These are phyloP conservation scores for Chaetomiaceae sp. DNA, from an alignment of 2,329 filamentous ascomycete genomes.

Conservation along the genomic window DNA sequence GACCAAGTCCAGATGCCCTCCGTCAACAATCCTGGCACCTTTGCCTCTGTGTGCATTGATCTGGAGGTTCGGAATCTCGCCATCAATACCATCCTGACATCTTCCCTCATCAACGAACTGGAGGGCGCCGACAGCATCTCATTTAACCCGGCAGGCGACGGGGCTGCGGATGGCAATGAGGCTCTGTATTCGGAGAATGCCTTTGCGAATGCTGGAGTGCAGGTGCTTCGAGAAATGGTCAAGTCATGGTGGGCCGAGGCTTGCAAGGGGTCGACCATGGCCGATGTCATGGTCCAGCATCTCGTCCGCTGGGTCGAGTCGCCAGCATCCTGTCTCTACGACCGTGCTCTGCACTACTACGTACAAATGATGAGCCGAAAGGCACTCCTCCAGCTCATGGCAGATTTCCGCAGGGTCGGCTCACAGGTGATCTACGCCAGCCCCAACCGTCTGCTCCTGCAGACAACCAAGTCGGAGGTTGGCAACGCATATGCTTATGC, in stretches of 20 bases:
- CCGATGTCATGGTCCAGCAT: conserved; percentile 95
- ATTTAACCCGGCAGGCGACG: conserved; percentile 71
- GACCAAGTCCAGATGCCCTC: conserved; percentile 89
- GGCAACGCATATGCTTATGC: conserved; percentile 96
- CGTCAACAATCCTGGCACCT: conserved; percentile 89
- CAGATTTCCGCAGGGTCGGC: conserved; percentile 89
- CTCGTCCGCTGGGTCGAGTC: conserved; percentile 96
- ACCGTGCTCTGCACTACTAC: conserved; percentile 90
- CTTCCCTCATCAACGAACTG: conserved; percentile 91
- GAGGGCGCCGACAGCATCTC: conserved; percentile 85
- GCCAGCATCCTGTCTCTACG: conserved; percentile 90
- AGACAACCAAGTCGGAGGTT: conserved; percentile 95
- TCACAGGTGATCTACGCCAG: conserved; percentile 95
- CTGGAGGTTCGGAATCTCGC: conserved; percentile 88
- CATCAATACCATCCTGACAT: conserved; percentile 96
- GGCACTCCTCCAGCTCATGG: conserved; percentile 94
- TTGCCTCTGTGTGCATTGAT: conserved; percentile 94
- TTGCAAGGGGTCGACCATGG: conserved; percentile 85
- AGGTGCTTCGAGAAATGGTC: conserved; percentile 94
- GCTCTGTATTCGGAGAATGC: conserved; percentile 80
- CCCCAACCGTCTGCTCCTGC: conserved; percentile 80
- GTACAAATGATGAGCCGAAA: conserved; percentile 99
- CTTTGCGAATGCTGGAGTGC: conserved; percentile 86
- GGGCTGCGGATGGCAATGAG: conserved; percentile 58
- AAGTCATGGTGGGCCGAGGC: conserved; percentile 98